Percentiles rank a stretch among this genome's conserved stretches.
These are phyloP conservation scores for Vittaforma corneae DNA, from an alignment of 371 early-diverging fungal species.

Conservation along the genomic window DNA sequence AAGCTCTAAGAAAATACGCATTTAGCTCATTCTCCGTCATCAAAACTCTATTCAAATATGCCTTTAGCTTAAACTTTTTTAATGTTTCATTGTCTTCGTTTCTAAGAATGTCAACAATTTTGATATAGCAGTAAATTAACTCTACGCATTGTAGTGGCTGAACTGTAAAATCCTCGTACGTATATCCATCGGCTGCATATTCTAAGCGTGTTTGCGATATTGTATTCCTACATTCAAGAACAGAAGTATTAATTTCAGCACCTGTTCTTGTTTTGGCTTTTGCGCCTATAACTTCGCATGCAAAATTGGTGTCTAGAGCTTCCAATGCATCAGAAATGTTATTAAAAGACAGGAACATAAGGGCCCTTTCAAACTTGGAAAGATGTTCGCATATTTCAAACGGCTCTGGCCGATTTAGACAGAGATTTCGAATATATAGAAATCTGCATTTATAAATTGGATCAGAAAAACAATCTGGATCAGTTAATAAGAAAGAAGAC, in stretches of 20 bases:
- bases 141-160: conserved; percentile 11
- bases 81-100: conserved; percentile 10
- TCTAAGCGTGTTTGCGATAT: neutral
- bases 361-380: conserved; percentile 2
- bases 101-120: conserved; percentile 21
- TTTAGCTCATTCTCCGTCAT: conserved; percentile 22
- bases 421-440: conserved; percentile 16
- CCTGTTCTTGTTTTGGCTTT: conserved; percentile 1
- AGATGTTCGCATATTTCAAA: conserved; percentile 14
- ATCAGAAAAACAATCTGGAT: neutral
- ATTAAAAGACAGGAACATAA: conserved; percentile 35
- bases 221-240: conserved; percentile 13
- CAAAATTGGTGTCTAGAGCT: neutral
- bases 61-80: conserved; percentile 16
- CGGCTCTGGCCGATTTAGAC: neutral
- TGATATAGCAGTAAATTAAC: conserved; percentile 10
- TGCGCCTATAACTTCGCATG: conserved; percentile 25
- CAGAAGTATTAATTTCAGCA: neutral
- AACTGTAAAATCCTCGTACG: conserved; percentile 17
- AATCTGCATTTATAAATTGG: neutral
- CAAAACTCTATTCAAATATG: conserved; percentile 39
- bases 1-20: neutral
- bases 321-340: neutral
- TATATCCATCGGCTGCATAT: neutral
- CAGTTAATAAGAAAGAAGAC: neutral